Base-by-base conservation (phyloP, 345 rosid species). In the Luvunga scandens region DNA sequence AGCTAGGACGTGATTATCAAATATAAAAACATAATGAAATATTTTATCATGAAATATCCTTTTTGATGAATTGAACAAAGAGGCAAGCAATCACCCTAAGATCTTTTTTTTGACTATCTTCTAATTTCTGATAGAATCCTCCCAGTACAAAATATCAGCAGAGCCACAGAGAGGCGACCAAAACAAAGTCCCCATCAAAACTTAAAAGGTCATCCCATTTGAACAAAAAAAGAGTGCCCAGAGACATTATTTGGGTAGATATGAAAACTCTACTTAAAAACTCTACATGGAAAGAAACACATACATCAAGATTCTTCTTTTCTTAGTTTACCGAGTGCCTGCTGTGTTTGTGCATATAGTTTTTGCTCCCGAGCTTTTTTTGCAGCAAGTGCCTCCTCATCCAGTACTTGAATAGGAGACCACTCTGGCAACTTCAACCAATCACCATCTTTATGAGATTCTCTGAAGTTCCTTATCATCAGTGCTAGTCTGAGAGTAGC, bases 361-460 rank as follows among this genome's bases (percentile, higher is more conserved):
- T 83, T 84, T 75, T 90, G 85, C 82, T 93, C 93, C 75, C 79
- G 83, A 74, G 93, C 94, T 84, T 82, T 84, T 89, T 95, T 95
- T 69, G 86, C 85, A 36, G 93, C 91, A 38, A 93, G 85, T 48
- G 91, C 92, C 82, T 93, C 95, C 72, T 91, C 98, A 64, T 95
- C 93, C 3, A 93, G 94, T 68, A 91, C 82, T 88, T 89, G 90
- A 73, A 95, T 91, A 33, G 98, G 94, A 77, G 84, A 95, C 95
- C 98, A 95, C 69, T 90, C 94, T 22, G 97, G 94, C 79, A 93
- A 85, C 79, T 89, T 90, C 72, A 88, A 60, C 80, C 86, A 82
- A 13, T 79, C 82, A 33, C 70, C 85, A 27, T 75, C 77, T 78
- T 76, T 81, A 75, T 72, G 78, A 18, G 84, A 83, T 60, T 86